Conservation (phyloP, 2,329 filamentous ascomycete species). For the Diaporthe sp. region DNA sequence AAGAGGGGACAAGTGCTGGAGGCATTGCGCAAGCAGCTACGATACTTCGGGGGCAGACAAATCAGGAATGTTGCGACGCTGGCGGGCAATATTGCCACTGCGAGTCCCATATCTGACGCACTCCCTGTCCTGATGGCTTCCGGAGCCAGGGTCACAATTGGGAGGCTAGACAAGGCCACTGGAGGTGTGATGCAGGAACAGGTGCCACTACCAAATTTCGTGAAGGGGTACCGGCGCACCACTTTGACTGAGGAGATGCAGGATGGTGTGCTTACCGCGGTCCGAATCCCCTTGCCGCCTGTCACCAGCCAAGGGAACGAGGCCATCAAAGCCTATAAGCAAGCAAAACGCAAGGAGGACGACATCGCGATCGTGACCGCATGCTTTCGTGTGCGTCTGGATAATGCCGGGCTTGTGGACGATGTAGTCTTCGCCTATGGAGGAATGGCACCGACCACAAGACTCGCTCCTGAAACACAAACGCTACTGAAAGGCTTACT, state of each 20-base stretch:
- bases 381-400: constrained; percentile 79
- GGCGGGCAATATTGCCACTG: constrained; percentile 91
- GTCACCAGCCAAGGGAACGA: constrained; percentile 71
- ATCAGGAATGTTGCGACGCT: constrained; percentile 98
- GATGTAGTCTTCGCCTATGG: constrained; percentile 88
- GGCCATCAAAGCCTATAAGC: constrained; percentile 91
- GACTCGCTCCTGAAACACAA: constrained; percentile 82
- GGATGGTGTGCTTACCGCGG: constrained; percentile 85
- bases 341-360: constrained; percentile 96
- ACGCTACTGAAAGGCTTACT: constrained; percentile 79
- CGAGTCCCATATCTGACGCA: constrained; percentile 93
- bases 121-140: constrained; percentile 94
- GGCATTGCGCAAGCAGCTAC: constrained; percentile 90
- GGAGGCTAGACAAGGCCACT: constrained; percentile 67
- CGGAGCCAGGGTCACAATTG: constrained; percentile 80
- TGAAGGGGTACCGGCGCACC: constrained; percentile 12
- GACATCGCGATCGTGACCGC: constrained; percentile 98
- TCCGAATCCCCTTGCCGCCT: constrained; percentile 81
- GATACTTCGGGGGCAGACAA: constrained; percentile 93
- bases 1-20: constrained; percentile 80
- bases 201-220: constrained; percentile 80
- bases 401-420: constrained; percentile 74
- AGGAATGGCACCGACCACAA: constrained; percentile 92
- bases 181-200: constrained; percentile 51
- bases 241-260: constrained; percentile 72